Evolutionary conservation across 129 eudicot species (phyloP).

Genomic region (Lactuca sativa): DNA sequence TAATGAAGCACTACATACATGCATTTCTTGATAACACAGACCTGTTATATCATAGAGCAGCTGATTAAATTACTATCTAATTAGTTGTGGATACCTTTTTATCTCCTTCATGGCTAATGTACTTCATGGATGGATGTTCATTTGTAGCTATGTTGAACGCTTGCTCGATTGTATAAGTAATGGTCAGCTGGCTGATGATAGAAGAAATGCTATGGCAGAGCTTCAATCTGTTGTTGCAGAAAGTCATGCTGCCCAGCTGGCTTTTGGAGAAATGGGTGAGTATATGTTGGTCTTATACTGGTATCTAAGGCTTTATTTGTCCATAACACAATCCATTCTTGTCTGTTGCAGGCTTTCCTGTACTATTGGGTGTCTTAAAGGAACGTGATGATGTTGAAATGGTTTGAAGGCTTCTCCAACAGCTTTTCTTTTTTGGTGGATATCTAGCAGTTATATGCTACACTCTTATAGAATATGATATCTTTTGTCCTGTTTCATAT

Average conservation of each 20-base stretch:
- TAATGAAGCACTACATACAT: constrained; percentile 1
- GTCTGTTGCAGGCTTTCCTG: constrained; percentile 76
- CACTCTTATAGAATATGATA: constrained; percentile 4
- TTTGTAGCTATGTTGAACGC: constrained; percentile 84
- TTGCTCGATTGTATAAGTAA: constrained; percentile 92
- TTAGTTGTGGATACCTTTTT: background rate
- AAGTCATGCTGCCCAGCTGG: constrained; percentile 84
- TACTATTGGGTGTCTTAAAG: constrained; percentile 70
- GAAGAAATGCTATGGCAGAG: constrained; percentile 84
- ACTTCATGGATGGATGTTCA: constrained; percentile 21
- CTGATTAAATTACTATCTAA: constrained; percentile 13
- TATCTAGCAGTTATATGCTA: constrained; percentile 18
- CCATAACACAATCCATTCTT: constrained; percentile 6
- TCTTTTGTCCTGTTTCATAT: constrained; percentile 3
- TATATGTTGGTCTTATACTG: constrained; percentile 9
- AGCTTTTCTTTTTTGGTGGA: constrained; percentile 16
- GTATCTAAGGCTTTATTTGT: constrained; percentile 1
- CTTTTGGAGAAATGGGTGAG: constrained; percentile 96
- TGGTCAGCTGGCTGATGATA: constrained; percentile 78
- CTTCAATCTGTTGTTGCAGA: constrained; percentile 94
- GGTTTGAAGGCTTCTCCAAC: constrained; percentile 49
- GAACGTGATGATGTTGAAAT: constrained; percentile 96
- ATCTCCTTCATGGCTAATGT: constrained; percentile 17
- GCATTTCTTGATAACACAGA: constrained; percentile 10
- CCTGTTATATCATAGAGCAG: background rate